Conservation (phyloP, 768 basidiomycete genomes). For the Boletus sp. region DNA sequence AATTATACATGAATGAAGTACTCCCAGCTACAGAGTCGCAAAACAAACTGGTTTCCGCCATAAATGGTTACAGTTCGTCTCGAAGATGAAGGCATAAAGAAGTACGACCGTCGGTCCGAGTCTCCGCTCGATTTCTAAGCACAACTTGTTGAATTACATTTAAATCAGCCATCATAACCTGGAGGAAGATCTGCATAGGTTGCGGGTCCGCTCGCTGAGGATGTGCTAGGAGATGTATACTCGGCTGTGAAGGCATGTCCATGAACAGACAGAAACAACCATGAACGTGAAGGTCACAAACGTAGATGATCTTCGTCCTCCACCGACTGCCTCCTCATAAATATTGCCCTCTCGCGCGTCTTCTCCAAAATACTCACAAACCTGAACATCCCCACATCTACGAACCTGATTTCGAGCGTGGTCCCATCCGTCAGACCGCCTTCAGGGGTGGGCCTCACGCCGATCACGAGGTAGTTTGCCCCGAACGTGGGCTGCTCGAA, state of each 20-base stretch:
- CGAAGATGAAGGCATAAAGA: not conserved
- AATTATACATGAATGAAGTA: not conserved
- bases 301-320: constrained; percentile 35
- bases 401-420: constrained; percentile 64
- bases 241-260: constrained; percentile 19
- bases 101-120: not conserved
- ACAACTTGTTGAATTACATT: not conserved
- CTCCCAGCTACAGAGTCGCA: not conserved
- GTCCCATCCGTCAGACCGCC: constrained; percentile 70
- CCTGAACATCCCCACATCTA: constrained; percentile 66
- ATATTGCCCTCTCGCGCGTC: constrained; percentile 70
- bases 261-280: not conserved
- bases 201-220: constrained; percentile 15
- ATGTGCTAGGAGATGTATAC: constrained; percentile 27
- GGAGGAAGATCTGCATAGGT: constrained; percentile 29
- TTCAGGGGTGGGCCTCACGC: constrained; percentile 61
- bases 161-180: constrained; percentile 26
- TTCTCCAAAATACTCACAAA: constrained; percentile 75
- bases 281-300: constrained; percentile 17
- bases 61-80: not conserved
- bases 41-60: not conserved
- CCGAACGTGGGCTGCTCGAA: constrained; percentile 78
- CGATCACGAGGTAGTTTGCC: constrained; percentile 63
- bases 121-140: not conserved
- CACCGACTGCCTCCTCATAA: constrained; percentile 61